Base-by-base conservation (phyloP, 2,329 filamentous ascomycete genomes). In the Pestalotiopsis sp. region DNA sequence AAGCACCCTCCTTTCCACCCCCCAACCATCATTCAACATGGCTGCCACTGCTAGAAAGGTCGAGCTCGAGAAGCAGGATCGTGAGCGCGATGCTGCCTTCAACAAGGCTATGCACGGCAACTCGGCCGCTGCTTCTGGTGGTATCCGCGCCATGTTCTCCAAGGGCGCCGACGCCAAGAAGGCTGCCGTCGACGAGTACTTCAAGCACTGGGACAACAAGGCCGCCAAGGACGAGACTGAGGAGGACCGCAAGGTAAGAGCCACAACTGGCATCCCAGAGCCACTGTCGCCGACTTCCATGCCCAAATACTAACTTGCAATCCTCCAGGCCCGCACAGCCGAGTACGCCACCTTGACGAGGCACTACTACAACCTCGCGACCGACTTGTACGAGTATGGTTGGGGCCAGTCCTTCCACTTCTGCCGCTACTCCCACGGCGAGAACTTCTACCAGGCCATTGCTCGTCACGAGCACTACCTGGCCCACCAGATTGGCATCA, bases 281-380 rank as follows among this genome's bases (percentile, higher is more conserved):
- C 6, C 25, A 14, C 17, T 36, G 45, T n/a, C 1, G 25, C 12
- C 39, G 2, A 59, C n/a, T 13, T 36, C 41, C 66, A 36, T 7
- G 2, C 31, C 31, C 31, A 9, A 2, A 36, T 36, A 36, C 31
- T 36, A 36, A 36, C 31, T 59, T 23, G 62, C 58, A 49, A 66
- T 7, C 2, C 69, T 59, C 73, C 78, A 94, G 92, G 88, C 92
- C 74, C 90, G 94, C 78, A 90, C 91, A 77, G 92, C 91, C 70
- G 93, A 98, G 84, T 98, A 98, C 81, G 95, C 95, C 66, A 97
- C 94, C 45, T 84, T 98, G 78, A 98, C 95, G 62, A 91, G 93
- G 86, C 94, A 98, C 92, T 96, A 98, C 87, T 98, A 98, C 86
- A 97, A 98, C 84, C 89, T 97, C 63, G 94, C 94, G n/a, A 98